Conservation (phyloP, 108 stramenopile species). For the Pseudonitzschia multiseries region DNA sequence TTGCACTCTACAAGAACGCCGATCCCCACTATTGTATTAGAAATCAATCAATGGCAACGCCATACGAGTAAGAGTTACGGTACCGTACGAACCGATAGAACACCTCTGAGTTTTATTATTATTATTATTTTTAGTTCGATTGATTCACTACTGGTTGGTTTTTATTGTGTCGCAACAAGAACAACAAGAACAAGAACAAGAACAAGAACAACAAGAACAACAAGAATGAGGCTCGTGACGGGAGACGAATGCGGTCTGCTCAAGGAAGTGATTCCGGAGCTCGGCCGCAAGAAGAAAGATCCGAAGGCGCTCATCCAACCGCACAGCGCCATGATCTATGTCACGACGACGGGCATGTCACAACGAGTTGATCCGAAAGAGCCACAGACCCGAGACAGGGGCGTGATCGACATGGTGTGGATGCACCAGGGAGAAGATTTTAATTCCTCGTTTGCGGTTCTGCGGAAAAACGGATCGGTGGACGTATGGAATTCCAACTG, state of each 20-base stretch:
- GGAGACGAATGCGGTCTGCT: constrained; percentile 86
- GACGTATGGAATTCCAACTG: constrained; percentile 18
- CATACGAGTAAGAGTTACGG: too few species aligned
- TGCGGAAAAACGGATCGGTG: constrained; percentile 62
- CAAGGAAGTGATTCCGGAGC: constrained; percentile 77
- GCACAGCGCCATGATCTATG: constrained; percentile 27
- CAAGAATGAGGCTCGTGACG: constrained; percentile 86
- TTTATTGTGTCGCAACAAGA: too few species aligned
- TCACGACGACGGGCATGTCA: constrained; percentile 27
- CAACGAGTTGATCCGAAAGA: constrained; percentile 42
- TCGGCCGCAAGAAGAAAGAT: constrained; percentile 34
- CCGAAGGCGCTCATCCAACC: constrained; percentile 11
- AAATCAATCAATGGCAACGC: too few species aligned
- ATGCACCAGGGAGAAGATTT: constrained; percentile 20
- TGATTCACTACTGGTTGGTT: too few species aligned
- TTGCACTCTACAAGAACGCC: too few species aligned
- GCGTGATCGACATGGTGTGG: constrained; percentile 62
- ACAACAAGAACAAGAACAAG: too few species aligned
- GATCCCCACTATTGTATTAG: too few species aligned
- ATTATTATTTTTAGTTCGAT: too few species aligned
- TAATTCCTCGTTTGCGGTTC: constrained; percentile 32
- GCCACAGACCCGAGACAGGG: constrained; percentile 44
- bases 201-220: too few species aligned
- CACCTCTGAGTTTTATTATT: too few species aligned
- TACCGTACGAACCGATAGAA: too few species aligned